These are phyloP conservation scores for Heimioporus sp. DNA, from an alignment of 768 basidiomycete species.

Conservation along the genomic window DNA sequence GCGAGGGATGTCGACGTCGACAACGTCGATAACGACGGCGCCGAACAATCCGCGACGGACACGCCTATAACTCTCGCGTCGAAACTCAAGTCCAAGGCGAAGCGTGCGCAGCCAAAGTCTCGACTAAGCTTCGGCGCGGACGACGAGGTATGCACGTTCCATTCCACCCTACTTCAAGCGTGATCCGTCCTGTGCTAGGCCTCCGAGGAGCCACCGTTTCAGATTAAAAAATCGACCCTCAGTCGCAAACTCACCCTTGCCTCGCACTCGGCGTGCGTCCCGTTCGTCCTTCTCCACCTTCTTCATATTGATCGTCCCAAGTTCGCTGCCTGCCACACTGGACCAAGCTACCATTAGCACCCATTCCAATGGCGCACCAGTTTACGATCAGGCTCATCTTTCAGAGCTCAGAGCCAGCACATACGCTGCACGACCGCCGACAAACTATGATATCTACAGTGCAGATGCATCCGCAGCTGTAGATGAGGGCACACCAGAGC, in stretches of 20 bases:
- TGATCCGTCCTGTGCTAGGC: conserved; percentile 43
- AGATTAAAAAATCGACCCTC: conserved; percentile 78
- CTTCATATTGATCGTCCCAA: conserved; percentile 22
- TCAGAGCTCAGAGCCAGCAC: conserved; percentile 80
- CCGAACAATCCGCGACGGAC: conserved; percentile 15
- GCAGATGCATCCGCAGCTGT: conserved; percentile 46
- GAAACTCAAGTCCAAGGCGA: conserved; percentile 71
- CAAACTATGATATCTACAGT: conserved; percentile 42
- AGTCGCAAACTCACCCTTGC: conserved; percentile 64
- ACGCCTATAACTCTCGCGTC: conserved; percentile 61
- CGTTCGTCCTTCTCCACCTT: neutral
- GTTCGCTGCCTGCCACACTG: conserved; percentile 42
- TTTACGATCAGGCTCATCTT: conserved; percentile 72
- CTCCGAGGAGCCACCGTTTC: conserved; percentile 61
- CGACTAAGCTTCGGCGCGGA: conserved; percentile 76
- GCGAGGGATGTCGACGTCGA: conserved; percentile 37
- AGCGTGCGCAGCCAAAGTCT: conserved; percentile 63
- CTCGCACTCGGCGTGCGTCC: conserved; percentile 48
- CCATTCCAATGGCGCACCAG: conserved; percentile 47
- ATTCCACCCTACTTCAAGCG: neutral
- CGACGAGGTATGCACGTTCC: conserved; percentile 51
- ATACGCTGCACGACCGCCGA: conserved; percentile 48
- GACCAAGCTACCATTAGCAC: conserved; percentile 56
- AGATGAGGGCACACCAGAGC: conserved; percentile 39
- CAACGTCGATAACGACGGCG: conserved; percentile 25